Conservation (phyloP, 768 basidiomycete genomes). For the Termitomyces heimii region DNA sequence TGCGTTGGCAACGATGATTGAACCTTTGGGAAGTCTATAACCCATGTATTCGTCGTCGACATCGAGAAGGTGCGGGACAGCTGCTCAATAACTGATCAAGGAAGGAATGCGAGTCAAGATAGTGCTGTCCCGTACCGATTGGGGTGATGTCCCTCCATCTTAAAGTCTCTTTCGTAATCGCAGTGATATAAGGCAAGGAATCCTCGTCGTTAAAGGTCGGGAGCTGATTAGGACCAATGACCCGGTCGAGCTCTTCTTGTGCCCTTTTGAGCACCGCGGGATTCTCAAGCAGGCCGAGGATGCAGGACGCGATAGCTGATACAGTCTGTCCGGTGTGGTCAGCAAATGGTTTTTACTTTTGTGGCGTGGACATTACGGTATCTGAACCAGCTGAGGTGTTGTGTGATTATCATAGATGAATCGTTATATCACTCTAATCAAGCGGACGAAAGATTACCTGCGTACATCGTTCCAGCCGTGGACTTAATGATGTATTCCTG, state of each 20-base stretch:
- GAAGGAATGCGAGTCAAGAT: no score
- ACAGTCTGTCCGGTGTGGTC: no score
- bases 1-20: conserved; percentile 22
- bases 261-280: conserved; percentile 21
- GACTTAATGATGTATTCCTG: neutral
- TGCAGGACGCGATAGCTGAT: conserved; percentile 14
- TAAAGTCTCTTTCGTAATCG: conserved; percentile 25
- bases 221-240: conserved; percentile 20
- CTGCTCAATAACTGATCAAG: conserved; percentile 10
- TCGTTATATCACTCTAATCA: neutral
- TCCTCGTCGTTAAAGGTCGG: conserved; percentile 23
- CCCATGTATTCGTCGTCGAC: conserved; percentile 29
- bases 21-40: conserved; percentile 26
- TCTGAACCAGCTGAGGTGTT: neutral
- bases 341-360: neutral
- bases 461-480: neutral
- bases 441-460: neutral
- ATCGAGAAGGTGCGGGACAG: conserved; percentile 20
- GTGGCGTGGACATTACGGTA: neutral
- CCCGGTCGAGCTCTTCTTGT: conserved; percentile 18
- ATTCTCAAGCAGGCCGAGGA: conserved; percentile 23
- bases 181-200: conserved; percentile 25
- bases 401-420: neutral
- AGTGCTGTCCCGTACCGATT: conserved; percentile 16
- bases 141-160: conserved; percentile 21